Conservation (phyloP, 1,139 yeast genomes). For the Taphrina betulina region DNA sequence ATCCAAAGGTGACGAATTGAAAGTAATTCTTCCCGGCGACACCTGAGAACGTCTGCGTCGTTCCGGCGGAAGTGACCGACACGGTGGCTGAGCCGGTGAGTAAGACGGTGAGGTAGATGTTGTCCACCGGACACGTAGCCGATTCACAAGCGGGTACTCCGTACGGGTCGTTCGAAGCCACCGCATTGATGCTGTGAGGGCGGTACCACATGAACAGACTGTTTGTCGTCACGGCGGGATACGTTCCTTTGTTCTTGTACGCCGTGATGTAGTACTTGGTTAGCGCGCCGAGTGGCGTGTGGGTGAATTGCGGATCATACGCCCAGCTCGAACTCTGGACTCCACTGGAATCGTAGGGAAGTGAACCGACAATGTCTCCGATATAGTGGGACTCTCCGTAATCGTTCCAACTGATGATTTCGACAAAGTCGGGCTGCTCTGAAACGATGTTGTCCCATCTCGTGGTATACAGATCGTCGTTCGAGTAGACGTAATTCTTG, state of each 20-base stretch:
- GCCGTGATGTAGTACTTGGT: slow-evolving; percentile 27
- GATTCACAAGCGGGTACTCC: slow-evolving; percentile 15
- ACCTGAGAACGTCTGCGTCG: slow-evolving; percentile 1
- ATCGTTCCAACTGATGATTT: slow-evolving; percentile 37
- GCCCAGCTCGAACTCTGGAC: slow-evolving; percentile 15
- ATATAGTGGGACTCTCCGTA: slow-evolving; percentile 36
- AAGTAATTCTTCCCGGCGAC: slow-evolving; percentile 2
- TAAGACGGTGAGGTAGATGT: slow-evolving; percentile 28
- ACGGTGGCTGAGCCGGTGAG: slow-evolving; percentile 3
- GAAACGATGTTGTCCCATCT: slow-evolving; percentile 33
- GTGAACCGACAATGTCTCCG: slow-evolving; percentile 22
- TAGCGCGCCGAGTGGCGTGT: slow-evolving; percentile 11
- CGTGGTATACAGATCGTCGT: slow-evolving; percentile 29
- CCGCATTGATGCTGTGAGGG: slow-evolving; percentile 30
- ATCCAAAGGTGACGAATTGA: not conserved
- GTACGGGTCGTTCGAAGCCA: slow-evolving; percentile 20
- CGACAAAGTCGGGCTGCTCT: slow-evolving; percentile 31
- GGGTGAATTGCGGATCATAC: slow-evolving; percentile 16
- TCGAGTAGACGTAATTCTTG: slow-evolving; percentile 30
- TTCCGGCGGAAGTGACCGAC: slow-evolving; percentile 6
- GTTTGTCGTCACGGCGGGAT: slow-evolving; percentile 18
- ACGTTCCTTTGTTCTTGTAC: slow-evolving; percentile 27
- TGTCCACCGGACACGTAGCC: slow-evolving; percentile 3
- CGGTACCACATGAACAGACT: slow-evolving; percentile 32
- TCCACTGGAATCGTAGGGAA: slow-evolving; percentile 19